These are phyloP conservation scores for Fragaria vesca DNA, from an alignment of 306 rosid species.

Conservation along the genomic window DNA sequence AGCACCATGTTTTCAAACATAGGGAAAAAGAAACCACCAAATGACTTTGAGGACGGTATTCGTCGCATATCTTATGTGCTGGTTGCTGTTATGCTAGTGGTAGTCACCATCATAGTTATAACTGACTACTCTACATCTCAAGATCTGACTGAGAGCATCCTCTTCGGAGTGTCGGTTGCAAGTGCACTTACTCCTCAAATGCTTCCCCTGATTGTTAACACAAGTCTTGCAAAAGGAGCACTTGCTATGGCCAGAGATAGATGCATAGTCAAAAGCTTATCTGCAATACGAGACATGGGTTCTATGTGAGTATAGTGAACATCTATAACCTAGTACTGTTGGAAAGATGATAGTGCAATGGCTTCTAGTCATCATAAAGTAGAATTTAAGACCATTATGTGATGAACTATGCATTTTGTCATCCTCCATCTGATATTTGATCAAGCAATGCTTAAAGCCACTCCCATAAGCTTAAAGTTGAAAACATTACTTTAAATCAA, in stretches of 20 bases:
- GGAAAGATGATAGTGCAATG: neutral
- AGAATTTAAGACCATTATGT: neutral
- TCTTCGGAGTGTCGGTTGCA: slow-evolving; percentile 77
- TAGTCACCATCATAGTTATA: slow-evolving; percentile 53
- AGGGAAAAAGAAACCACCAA: slow-evolving; percentile 68
- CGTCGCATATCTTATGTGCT: slow-evolving; percentile 61
- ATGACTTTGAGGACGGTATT: slow-evolving; percentile 72
- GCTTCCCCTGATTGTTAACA: slow-evolving; percentile 77
- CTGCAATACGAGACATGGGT: slow-evolving; percentile 75
- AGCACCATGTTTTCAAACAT: slow-evolving; percentile 78
- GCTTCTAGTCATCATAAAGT: neutral
- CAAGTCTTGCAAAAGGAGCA: slow-evolving; percentile 86
- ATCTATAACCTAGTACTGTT: neutral
- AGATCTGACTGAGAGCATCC: slow-evolving; percentile 42
- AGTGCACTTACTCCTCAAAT: slow-evolving; percentile 90
- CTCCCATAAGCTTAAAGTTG: neutral
- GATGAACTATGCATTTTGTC: slow-evolving; percentile 1
- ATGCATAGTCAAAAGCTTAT: slow-evolving; percentile 72
- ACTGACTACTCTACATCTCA: slow-evolving; percentile 47
- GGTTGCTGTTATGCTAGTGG: slow-evolving; percentile 60
- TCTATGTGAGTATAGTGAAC: slow-evolving; percentile 52
- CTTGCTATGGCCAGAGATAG: slow-evolving; percentile 84
- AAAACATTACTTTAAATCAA: neutral
- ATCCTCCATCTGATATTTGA: neutral
- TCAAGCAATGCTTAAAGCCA: neutral